phyloP scores from a whole-genome alignment of 2,329 filamentous ascomycete genomes.

The Fusarium bactridioides region DNA sequence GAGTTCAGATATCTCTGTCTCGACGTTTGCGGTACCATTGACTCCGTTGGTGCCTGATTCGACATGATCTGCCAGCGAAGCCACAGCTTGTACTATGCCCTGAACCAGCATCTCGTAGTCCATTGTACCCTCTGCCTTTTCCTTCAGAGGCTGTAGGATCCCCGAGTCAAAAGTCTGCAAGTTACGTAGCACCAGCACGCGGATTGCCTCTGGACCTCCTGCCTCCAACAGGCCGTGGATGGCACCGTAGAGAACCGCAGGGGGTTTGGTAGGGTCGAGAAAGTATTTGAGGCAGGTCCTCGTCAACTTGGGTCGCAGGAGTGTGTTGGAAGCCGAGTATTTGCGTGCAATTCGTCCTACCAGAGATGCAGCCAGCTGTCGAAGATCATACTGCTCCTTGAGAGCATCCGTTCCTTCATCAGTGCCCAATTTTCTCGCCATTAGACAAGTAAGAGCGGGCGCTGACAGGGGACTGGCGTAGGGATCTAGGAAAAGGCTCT shows the following conservation, averaged over 20 bases:
- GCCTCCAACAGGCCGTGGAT: conserved; percentile 81
- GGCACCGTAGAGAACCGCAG: conserved; percentile 88
- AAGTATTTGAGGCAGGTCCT: conserved; percentile 94
- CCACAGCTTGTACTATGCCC: conserved; percentile 62
- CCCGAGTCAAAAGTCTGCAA: conserved; percentile 61
- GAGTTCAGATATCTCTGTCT: conserved; percentile 55
- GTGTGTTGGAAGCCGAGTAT: conserved; percentile 81
- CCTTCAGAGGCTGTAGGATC: conserved; percentile 62
- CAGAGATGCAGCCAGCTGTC: conserved; percentile 84
- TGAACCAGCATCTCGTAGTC: conserved; percentile 65
- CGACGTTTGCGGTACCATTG: conserved; percentile 47
- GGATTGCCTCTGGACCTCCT: conserved; percentile 70
- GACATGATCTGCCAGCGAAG: conserved; percentile 51
- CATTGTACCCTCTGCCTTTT: conserved; percentile 57
- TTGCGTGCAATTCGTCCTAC: conserved; percentile 81
- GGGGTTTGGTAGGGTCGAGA: conserved; percentile 83
- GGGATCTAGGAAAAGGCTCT: conserved; percentile 74
- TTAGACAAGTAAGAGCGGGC: conserved; percentile 88
- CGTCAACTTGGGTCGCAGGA: conserved; percentile 86
- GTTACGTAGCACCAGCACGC: conserved; percentile 64
- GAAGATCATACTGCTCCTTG: conserved; percentile 77
- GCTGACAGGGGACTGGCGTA: conserved; percentile 76
- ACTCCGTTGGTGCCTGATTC: conserved; percentile 50
- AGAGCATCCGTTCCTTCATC: conserved; percentile 61
- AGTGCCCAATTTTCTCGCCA: conserved; percentile 76